Evolutionary conservation across 345 rosid genomes (phyloP), one percentile per base, ranked within the genome.

Genomic region (Capsella bursapastoris): DNA sequence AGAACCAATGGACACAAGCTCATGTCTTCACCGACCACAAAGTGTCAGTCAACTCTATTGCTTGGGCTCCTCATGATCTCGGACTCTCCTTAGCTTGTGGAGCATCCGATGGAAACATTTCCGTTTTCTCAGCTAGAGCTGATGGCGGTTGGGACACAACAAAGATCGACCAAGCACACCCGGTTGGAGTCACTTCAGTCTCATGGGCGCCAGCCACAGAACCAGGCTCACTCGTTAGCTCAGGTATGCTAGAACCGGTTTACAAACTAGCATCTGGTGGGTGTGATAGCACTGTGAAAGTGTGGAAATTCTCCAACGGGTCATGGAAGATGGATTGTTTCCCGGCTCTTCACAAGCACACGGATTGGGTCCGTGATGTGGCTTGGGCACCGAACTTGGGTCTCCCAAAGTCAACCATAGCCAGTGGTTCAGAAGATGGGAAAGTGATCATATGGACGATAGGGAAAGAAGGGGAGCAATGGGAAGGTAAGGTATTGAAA

Each of bases 311-410:
- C 31, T 51, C 65, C 18, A 83, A 82, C 64, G 91, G 89, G 64
- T 77, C 71, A 29, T 87, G 91, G 91, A 82, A 82, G 59, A 77
- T 85, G 86, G 91, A 87, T 57, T 85, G 89, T 73, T 79, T 71
- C 76, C 91, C 89, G 15, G 83, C 90, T 32, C 86, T 85, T 29
- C 82, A 81, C 66, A 87, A 73, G 83, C 91, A 87, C 73, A 80
- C 79, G 7, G 89, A 87, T 32, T 83, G 91, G 91, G 89, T 87
- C 2, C 78, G 87, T n/a, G 91, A 85, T 41, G 91, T 87, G 66
- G 89, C 89, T 0, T 87, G 91, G 91, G 91, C 91, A 57, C 91
- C 91, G 2, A 87, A 83, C 79, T 74, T 87, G 77, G 91, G 91
- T 47, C 87, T 87, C 25, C 86, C 85, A 1, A 87, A 87, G 64